Percentiles rank a stretch among this genome's conserved stretches.
Evolutionary conservation across 371 early-diverging fungal genomes (phyloP).

Genomic region (Lichtheimia ornata): DNA sequence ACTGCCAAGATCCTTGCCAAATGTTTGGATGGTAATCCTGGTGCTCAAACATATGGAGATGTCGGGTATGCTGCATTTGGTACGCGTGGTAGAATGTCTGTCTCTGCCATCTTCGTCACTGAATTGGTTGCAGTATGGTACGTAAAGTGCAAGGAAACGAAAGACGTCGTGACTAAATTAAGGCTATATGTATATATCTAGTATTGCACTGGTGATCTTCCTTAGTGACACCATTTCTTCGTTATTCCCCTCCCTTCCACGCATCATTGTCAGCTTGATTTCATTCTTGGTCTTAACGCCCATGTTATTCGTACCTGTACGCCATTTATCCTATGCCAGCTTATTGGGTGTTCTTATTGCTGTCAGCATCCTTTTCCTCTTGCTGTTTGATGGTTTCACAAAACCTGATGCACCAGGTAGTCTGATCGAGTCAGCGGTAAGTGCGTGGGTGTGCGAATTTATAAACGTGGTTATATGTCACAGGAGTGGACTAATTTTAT

Average conservation of each 20-base stretch:
- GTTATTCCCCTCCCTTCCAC: conserved; percentile 20
- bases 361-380: conserved; percentile 22
- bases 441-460: conserved; percentile 8
- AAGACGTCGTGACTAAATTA: no score
- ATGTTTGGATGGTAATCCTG: conserved; percentile 46
- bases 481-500: background rate
- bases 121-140: conserved; percentile 66
- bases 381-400: conserved; percentile 40
- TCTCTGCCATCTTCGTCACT: conserved; percentile 56
- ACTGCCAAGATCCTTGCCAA: conserved; percentile 61
- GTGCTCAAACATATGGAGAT: conserved; percentile 63
- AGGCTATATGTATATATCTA: conserved; percentile 3
- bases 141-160: conserved; percentile 3
- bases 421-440: conserved; percentile 46
- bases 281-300: conserved; percentile 24
- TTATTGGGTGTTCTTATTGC: conserved; percentile 44
- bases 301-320: conserved; percentile 31
- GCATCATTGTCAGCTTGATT: conserved; percentile 10
- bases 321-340: conserved; percentile 37
- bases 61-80: conserved; percentile 74
- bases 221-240: conserved; percentile 39
- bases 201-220: conserved; percentile 40
- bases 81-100: conserved; percentile 43
- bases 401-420: conserved; percentile 52
- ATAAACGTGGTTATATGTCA: background rate